phyloP scores from a whole-genome alignment of 768 basidiomycete species.

The Russula virescens region DNA sequence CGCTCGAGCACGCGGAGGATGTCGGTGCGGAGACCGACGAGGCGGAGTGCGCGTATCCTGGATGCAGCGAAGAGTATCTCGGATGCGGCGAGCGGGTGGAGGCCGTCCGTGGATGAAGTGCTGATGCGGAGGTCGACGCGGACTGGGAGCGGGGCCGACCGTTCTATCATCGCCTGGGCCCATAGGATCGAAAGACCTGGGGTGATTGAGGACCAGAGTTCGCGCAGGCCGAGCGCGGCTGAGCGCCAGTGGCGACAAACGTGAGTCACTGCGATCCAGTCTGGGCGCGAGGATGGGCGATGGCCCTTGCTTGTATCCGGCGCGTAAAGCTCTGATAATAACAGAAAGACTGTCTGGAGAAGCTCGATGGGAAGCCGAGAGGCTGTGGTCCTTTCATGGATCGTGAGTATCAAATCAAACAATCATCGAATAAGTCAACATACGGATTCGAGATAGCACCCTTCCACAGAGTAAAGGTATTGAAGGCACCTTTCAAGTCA shows the following conservation, averaged over 20 bases:
- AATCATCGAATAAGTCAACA: neutral
- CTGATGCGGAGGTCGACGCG: conserved; percentile 13
- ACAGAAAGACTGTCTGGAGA: conserved; percentile 7
- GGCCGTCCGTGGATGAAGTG: neutral
- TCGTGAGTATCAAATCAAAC: neutral
- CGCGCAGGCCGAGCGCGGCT: conserved; percentile 17
- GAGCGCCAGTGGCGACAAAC: conserved; percentile 18
- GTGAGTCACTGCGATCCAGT: conserved; percentile 13
- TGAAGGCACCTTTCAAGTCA: neutral
- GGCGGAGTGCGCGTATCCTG: conserved; percentile 15
- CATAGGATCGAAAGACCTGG: conserved; percentile 13
- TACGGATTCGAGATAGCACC: neutral
- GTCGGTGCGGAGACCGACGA: conserved; percentile 11
- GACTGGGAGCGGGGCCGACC: conserved; percentile 13
- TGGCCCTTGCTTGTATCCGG: neutral
- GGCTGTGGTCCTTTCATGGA: neutral
- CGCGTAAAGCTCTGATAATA: neutral
- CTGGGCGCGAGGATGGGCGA: neutral
- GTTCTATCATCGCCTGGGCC: conserved; percentile 20
- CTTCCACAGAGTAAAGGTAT: neutral
- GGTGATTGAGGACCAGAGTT: conserved; percentile 16
- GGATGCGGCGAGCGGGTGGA: conserved; percentile 19
- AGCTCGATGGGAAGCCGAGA: conserved; percentile 9
- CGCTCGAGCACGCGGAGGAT: conserved; percentile 13
- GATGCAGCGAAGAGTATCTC: conserved; percentile 17